A percentile compares a stretch with the other conserved stretches of the same genome.
Evolutionary conservation across 352 stramenopile genomes (phyloP).

Genomic region (Phytophthora cryptogea): DNA sequence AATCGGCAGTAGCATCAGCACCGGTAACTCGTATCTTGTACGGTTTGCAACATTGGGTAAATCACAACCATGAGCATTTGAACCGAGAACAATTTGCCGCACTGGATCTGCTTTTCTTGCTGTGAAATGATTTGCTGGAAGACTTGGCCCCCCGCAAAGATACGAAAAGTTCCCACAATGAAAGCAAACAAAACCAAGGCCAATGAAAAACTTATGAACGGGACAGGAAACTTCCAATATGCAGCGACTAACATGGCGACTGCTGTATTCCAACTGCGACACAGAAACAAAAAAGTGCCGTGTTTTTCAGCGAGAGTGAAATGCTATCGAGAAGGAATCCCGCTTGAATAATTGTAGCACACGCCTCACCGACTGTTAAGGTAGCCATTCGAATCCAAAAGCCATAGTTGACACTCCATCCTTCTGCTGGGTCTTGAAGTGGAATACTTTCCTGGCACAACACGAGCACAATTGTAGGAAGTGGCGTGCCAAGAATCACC

Average conservation of each 20-base stretch:
- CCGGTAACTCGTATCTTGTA: slow-evolving; percentile 8
- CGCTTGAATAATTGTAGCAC: neutral
- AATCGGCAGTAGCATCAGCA: slow-evolving; percentile 5
- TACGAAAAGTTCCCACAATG: neutral
- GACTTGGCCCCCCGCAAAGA: neutral
- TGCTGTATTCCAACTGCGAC: neutral
- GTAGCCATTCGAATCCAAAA: slow-evolving; percentile 12
- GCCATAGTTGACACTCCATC: slow-evolving; percentile 9
- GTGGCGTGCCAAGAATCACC: slow-evolving; percentile 8
- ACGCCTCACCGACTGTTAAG: neutral
- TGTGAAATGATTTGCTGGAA: slow-evolving; percentile 4
- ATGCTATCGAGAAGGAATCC: slow-evolving; percentile 2
- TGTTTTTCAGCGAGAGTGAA: neutral
- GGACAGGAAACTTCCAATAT: slow-evolving; percentile 7
- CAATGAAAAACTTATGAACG: slow-evolving; percentile 1
- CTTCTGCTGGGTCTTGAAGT: slow-evolving; percentile 6
- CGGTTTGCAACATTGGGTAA: slow-evolving; percentile 6
- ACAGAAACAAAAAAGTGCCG: neutral
- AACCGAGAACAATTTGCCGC: neutral
- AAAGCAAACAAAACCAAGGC: slow-evolving; percentile 1
- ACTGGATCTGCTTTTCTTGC: neutral
- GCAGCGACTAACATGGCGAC: neutral
- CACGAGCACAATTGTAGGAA: slow-evolving; percentile 5
- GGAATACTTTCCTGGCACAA: slow-evolving; percentile 15
- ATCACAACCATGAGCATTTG: slow-evolving; percentile 7